phyloP scores from a whole-genome alignment of 805 yeast genomes.

The Sugiyamaella floridensis region DNA sequence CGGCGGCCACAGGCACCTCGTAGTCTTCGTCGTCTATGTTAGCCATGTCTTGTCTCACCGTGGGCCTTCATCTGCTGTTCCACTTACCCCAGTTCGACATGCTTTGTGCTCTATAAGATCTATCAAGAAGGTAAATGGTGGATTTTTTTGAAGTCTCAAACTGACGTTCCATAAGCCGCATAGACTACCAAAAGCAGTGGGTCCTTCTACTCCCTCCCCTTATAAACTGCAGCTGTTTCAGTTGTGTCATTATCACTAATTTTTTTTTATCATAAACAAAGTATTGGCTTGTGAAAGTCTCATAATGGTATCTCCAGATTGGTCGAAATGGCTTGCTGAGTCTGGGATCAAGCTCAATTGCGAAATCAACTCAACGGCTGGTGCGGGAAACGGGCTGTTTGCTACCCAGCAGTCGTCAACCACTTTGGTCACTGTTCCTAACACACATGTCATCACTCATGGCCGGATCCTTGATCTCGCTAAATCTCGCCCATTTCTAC shows the following conservation, averaged over 20 bases:
- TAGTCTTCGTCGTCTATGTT: conserved; percentile 77
- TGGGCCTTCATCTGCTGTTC: background rate
- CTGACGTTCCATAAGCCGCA: background rate
- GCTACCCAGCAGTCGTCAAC: background rate
- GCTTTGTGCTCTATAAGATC: background rate
- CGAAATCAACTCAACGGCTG: background rate
- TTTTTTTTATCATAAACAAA: no score
- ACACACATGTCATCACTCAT: conserved; percentile 10
- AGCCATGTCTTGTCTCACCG: background rate
- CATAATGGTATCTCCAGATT: background rate
- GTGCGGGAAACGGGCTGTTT: conserved; percentile 12
- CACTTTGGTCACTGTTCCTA: conserved; percentile 9
- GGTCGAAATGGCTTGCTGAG: background rate
- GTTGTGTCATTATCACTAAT: no score
- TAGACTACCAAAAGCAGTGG: no score
- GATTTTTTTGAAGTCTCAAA: background rate
- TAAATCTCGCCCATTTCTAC: conserved; percentile 4
- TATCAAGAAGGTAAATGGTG: background rate
- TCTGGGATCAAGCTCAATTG: background rate
- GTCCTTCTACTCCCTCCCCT: no score
- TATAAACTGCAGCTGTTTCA: no score
- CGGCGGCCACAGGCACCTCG: conserved; percentile 56
- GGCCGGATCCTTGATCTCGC: conserved; percentile 6
- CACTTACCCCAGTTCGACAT: conserved; percentile 22
- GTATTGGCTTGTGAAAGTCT: no score